phyloP scores from a whole-genome alignment of 2,329 filamentous ascomycete species.

The Alternaria consortialis region DNA sequence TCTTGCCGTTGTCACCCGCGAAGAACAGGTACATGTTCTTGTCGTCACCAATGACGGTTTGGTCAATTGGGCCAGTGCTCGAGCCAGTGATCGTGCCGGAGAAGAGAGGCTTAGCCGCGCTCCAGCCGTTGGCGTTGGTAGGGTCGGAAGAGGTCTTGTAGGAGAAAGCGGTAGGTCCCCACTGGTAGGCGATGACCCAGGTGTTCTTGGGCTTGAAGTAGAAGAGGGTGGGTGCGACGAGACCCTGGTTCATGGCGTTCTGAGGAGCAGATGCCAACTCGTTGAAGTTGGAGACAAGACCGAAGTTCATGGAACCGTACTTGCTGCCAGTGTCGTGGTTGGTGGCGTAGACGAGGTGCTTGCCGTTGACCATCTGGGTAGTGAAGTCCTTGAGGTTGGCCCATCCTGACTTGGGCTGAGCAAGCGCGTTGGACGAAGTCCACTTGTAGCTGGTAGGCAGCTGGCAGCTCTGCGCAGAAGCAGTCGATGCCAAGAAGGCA shows the following conservation, averaged over 20 bases:
- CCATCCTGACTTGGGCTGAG: conserved; percentile 64
- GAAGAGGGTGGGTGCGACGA: conserved; percentile 70
- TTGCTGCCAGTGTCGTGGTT: conserved; percentile 54
- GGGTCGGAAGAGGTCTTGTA: conserved; percentile 69
- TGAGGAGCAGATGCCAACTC: conserved; percentile 63
- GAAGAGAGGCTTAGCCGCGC: conserved; percentile 63
- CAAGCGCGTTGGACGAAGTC: conserved; percentile 62
- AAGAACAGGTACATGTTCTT: conserved; percentile 74
- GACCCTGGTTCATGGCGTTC: conserved; percentile 56
- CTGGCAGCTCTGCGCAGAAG: conserved; percentile 51
- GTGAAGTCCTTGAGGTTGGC: conserved; percentile 71
- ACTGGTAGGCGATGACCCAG: conserved; percentile 74
- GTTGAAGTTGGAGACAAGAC: conserved; percentile 62
- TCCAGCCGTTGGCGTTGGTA: conserved; percentile 67
- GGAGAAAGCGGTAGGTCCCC: conserved; percentile 67
- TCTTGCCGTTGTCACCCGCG: conserved; percentile 71
- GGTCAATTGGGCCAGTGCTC: conserved; percentile 67
- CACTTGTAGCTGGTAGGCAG: conserved; percentile 66
- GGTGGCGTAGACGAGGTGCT: conserved; percentile 69
- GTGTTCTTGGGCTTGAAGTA: conserved; percentile 68
- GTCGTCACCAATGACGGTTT: conserved; percentile 69
- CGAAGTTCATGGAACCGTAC: conserved; percentile 69
- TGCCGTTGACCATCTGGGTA: conserved; percentile 62
- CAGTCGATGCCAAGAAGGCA: conserved; percentile 22
- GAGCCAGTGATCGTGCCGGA: conserved; percentile 62